These are phyloP conservation scores for Coemansia sp. DNA, from an alignment of 192 early-diverging fungal species.

Conservation along the genomic window DNA sequence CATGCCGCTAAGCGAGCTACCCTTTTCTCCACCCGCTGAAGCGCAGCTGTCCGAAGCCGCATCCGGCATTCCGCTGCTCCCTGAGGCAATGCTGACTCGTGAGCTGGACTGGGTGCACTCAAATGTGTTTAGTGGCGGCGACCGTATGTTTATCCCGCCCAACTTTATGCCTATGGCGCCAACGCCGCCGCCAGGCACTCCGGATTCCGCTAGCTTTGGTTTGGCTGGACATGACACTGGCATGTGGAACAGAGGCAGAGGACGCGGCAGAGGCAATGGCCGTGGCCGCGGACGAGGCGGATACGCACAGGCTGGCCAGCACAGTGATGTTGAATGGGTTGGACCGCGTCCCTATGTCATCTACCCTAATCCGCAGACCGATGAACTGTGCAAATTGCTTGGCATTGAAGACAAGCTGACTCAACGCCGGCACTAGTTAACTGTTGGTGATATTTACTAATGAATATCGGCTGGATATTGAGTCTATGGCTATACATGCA, in stretches of 20 bases:
- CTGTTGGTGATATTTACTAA: not conserved
- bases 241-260: slow-evolving; percentile 13
- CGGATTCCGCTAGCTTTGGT: slow-evolving; percentile 40
- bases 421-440: slow-evolving; percentile 21
- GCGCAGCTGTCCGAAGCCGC: slow-evolving; percentile 52
- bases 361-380: slow-evolving; percentile 86
- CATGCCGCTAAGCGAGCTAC: slow-evolving; percentile 56
- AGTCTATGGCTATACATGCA: slow-evolving; percentile 6
- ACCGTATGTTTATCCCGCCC: slow-evolving; percentile 64
- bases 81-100: slow-evolving; percentile 56
- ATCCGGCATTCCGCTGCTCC: slow-evolving; percentile 18
- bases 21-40: slow-evolving; percentile 54
- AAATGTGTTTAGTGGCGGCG: slow-evolving; percentile 60
- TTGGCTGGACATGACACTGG: slow-evolving; percentile 18
- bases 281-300: slow-evolving; percentile 13
- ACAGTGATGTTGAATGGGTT: slow-evolving; percentile 10
- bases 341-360: slow-evolving; percentile 36
- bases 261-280: slow-evolving; percentile 15
- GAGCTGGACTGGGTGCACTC: slow-evolving; percentile 69
- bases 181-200: slow-evolving; percentile 45
- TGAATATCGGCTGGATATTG: not conserved
- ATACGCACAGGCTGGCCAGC: not conserved
- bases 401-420: slow-evolving; percentile 59
- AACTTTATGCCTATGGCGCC: slow-evolving; percentile 82
- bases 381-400: slow-evolving; percentile 70